Evolutionary conservation across 139 green algal genomes (phyloP), one percentile per base, ranked within the genome.

Genomic region (Gonium pectorale): DNA sequence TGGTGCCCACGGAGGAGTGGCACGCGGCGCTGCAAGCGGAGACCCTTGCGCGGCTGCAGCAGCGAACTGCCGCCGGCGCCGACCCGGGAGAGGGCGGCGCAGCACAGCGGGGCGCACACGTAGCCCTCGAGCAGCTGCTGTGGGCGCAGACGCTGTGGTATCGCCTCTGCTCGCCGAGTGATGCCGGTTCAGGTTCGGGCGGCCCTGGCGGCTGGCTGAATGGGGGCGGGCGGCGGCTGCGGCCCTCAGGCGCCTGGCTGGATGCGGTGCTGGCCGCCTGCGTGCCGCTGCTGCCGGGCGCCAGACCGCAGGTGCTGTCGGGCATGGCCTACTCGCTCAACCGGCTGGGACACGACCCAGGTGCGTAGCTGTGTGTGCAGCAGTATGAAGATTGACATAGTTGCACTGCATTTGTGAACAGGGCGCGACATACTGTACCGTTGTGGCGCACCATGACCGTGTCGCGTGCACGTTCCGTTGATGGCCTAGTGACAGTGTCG

Each of bases 41-140:
- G 8, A 38, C 77, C 5, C 0, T 3, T n/a, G 60, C 29, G 74
- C 59, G 40, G 5, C 24, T 82, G 74, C 5, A 7, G 29, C n/a
- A 26, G 24, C 15, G 56, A n/a, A n/a, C 15, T n/a, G 43, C 40
- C 46, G 44, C n/a, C 46, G 49, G 43, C 29, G 26, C 70, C 22
- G 5, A 19, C 21, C 41, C 41, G 2, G 67, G 67, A 3, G 67
- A 1, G 5, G 11, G 41, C 5, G 46, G 71, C 13, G 63, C 33
- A 6, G 33, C 9, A 9, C 7, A 43, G 63, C 33, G 5, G 33
- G 9, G 6, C 11, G 63, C 5, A 5, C 33, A 33, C 63, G 22
- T 24, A 26, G 35, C 60, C 31, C 40, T 83, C 22, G 77, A 83
- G 60, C 77, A 83, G 77, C 60, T 83, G 60, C 41, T 83, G 59